A percentile compares a stretch with the other conserved stretches of the same genome.
Evolutionary conservation across 129 eudicot genomes (phyloP).

Genomic region (Pulicaria dysenterica): DNA sequence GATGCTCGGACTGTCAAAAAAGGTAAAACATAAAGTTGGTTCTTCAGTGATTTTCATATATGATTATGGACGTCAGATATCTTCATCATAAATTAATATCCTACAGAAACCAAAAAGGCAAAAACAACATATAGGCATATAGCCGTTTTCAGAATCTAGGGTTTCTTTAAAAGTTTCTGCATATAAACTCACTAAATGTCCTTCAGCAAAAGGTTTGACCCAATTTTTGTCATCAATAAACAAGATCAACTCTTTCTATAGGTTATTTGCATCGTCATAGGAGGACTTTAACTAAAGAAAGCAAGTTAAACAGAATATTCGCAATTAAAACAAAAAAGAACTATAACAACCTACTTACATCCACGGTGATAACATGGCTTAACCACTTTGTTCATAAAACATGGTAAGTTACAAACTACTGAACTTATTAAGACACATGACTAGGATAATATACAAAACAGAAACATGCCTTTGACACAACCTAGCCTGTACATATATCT

Average conservation of each 20-base stretch:
- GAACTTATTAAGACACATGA: not conserved
- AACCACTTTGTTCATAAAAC: not conserved
- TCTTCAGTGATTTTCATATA: not conserved
- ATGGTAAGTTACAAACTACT: not conserved
- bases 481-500: not conserved
- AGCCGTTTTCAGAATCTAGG: constrained; percentile 5
- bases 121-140: not conserved
- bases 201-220: constrained; percentile 11
- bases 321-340: not conserved
- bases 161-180: no score
- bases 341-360: not conserved
- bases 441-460: not conserved
- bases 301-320: not conserved
- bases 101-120: not conserved
- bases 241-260: not conserved
- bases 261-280: not conserved
- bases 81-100: not conserved
- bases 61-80: not conserved
- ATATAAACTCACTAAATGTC: no score
- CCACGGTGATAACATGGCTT: not conserved
- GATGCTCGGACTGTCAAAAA: constrained; percentile 80
- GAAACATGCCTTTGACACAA: not conserved
- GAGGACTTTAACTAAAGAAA: not conserved
- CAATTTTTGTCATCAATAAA: not conserved
- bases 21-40: not conserved